Conservation (phyloP, 371 early-diverging fungal species). For the Conidiobolus incongruus region DNA sequence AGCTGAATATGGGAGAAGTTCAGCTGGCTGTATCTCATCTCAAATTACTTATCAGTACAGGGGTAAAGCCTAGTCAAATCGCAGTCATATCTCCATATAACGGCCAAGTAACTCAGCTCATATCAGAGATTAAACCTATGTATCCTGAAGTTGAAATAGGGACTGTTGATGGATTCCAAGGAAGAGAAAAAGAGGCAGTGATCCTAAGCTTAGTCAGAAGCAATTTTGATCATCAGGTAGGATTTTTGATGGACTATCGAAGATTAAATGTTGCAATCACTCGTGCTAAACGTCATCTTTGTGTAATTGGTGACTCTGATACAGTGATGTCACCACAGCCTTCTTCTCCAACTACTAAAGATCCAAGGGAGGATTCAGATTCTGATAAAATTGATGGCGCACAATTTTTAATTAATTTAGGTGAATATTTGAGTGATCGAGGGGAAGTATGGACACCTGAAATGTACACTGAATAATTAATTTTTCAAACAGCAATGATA, state of each 20-base stretch:
- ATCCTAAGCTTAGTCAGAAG: constrained; percentile 70
- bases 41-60: constrained; percentile 26
- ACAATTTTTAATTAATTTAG: constrained; percentile 2
- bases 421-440: not conserved
- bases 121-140: constrained; percentile 1
- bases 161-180: constrained; percentile 93
- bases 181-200: constrained; percentile 84
- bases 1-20: constrained; percentile 55
- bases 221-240: constrained; percentile 56
- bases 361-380: not conserved
- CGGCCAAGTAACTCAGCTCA: constrained; percentile 32
- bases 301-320: constrained; percentile 62
- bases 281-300: constrained; percentile 68
- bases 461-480: not conserved
- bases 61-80: constrained; percentile 34
- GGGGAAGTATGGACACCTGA: constrained; percentile 1
- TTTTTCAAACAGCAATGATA: no score
- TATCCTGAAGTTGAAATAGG: constrained; percentile 5
- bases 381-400: no score
- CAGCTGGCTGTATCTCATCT: constrained; percentile 34
- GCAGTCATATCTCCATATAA: constrained; percentile 75
- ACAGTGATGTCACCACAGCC: constrained; percentile 12
- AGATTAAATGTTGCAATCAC: constrained; percentile 88
- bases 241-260: constrained; percentile 70
- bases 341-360: not conserved